Evolutionary conservation across 768 basidiomycete genomes (phyloP).

Genomic region (Lactarius pseudohatsudake): DNA sequence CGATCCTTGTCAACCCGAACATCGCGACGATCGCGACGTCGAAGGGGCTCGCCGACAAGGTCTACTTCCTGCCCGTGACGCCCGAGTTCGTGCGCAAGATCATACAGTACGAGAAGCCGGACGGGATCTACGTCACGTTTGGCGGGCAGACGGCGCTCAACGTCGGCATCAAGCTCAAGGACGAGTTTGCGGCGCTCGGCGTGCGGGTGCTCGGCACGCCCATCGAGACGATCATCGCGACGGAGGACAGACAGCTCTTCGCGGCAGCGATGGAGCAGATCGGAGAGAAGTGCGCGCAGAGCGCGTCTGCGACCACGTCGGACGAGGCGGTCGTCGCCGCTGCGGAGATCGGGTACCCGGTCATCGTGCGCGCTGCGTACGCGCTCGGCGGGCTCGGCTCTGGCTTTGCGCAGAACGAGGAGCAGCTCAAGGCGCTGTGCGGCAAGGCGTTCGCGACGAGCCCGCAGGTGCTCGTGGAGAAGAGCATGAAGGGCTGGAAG

Average conservation of each 20-base stretch:
- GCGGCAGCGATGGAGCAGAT: constrained; percentile 93
- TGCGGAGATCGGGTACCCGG: constrained; percentile 83
- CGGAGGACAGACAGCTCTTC: constrained; percentile 95
- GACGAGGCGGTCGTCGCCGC: constrained; percentile 88
- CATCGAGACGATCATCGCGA: constrained; percentile 95
- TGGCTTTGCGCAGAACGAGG: constrained; percentile 94
- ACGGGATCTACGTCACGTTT: constrained; percentile 98
- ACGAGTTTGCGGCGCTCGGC: constrained; percentile 88
- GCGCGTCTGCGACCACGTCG: constrained; percentile 78
- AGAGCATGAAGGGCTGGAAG: constrained; percentile 99
- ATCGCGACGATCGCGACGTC: constrained; percentile 98
- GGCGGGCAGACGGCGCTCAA: constrained; percentile 97
- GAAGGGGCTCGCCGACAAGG: constrained; percentile 97
- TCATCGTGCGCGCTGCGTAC: constrained; percentile 96
- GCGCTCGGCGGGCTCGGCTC: constrained; percentile 94
- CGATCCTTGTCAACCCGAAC: constrained; percentile 97
- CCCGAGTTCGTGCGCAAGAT: constrained; percentile 97
- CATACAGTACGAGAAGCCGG: constrained; percentile 98
- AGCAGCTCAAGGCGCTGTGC: constrained; percentile 85
- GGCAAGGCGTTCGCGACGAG: constrained; percentile 96
- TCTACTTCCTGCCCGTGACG: constrained; percentile 98
- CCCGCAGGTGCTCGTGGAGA: constrained; percentile 98
- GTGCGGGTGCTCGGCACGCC: constrained; percentile 95
- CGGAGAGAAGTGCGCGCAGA: constrained; percentile 92
- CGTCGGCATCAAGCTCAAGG: constrained; percentile 96